Evolutionary conservation across 805 yeast genomes (phyloP).

Genomic region (Wickerhamiella allomyrinae): DNA sequence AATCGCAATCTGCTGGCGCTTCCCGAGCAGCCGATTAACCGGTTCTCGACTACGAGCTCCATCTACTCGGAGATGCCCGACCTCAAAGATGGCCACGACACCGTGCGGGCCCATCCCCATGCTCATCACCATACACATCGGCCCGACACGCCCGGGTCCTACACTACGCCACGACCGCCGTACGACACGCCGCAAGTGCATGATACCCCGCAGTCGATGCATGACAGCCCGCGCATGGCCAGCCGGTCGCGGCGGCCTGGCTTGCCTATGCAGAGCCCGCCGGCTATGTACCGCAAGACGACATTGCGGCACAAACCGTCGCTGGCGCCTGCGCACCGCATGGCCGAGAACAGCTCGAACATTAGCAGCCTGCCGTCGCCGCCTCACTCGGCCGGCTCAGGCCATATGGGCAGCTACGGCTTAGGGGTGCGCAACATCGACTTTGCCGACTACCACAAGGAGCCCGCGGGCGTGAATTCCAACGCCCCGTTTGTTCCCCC

Average conservation of each 20-base stretch:
- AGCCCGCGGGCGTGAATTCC: not conserved
- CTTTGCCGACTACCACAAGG: not conserved
- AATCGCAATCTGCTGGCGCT: not conserved
- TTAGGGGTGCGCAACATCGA: not conserved
- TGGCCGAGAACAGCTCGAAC: not conserved
- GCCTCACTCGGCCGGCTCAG: not conserved
- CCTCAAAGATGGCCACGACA: not conserved
- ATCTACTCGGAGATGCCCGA: conserved; percentile 5
- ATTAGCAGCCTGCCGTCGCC: not conserved
- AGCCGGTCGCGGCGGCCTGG: not conserved
- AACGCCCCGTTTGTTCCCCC: not conserved
- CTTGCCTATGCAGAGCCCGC: not conserved
- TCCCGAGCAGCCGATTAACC: conserved; percentile 4
- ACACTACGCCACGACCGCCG: not conserved
- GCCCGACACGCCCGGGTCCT: not conserved
- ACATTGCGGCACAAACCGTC: not conserved
- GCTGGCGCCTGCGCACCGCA: not conserved
- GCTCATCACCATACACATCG: not conserved
- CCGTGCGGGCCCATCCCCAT: not conserved
- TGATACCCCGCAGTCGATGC: too few species aligned
- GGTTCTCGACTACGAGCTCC: conserved; percentile 10
- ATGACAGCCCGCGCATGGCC: not conserved
- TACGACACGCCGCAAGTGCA: too few species aligned
- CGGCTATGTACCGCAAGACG: not conserved
- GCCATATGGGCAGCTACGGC: not conserved